Evolutionary conservation across 768 basidiomycete genomes (phyloP).

Genomic region (Amylocystis lapponica): DNA sequence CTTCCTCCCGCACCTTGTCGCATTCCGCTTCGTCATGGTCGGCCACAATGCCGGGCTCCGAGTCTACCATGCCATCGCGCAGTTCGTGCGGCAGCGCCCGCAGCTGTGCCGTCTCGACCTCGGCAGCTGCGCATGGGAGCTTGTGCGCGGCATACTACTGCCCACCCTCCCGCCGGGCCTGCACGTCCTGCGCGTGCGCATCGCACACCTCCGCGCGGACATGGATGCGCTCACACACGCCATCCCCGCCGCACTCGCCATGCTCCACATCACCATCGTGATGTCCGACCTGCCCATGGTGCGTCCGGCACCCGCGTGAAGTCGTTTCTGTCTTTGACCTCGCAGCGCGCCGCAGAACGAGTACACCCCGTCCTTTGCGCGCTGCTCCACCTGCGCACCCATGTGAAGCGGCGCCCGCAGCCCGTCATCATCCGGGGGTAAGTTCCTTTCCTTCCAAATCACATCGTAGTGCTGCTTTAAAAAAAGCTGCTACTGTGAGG

Average conservation of each 20-base stretch:
- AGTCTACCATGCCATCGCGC: slow-evolving; percentile 49
- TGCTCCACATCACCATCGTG: slow-evolving; percentile 46
- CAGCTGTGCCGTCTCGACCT: slow-evolving; percentile 52
- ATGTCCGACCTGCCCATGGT: slow-evolving; percentile 49
- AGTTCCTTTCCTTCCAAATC: too few species aligned
- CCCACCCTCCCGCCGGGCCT: slow-evolving; percentile 46
- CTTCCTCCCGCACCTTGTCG: slow-evolving; percentile 55
- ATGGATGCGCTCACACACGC: slow-evolving; percentile 27
- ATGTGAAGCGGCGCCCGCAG: slow-evolving; percentile 44
- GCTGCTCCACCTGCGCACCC: slow-evolving; percentile 55
- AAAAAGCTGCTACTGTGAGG: too few species aligned
- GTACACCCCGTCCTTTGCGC: slow-evolving; percentile 42
- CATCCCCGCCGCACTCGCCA: slow-evolving; percentile 38
- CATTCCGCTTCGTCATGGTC: slow-evolving; percentile 59
- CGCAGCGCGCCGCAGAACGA: too few species aligned
- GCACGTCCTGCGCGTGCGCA: slow-evolving; percentile 52
- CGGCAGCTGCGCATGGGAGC: slow-evolving; percentile 61
- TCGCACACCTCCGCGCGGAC: slow-evolving; percentile 40
- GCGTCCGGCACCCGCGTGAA: slow-evolving; percentile 15
- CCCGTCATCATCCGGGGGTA: too few species aligned
- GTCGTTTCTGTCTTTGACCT: neutral
- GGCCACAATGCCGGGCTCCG: slow-evolving; percentile 52
- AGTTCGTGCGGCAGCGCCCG: slow-evolving; percentile 45
- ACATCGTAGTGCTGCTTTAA: too few species aligned
- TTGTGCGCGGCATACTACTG: slow-evolving; percentile 44